Evolutionary conservation across 441 rosid species (phyloP), one percentile per base, ranked within the genome.

Genomic region (Arabidopsis lyrata): DNA sequence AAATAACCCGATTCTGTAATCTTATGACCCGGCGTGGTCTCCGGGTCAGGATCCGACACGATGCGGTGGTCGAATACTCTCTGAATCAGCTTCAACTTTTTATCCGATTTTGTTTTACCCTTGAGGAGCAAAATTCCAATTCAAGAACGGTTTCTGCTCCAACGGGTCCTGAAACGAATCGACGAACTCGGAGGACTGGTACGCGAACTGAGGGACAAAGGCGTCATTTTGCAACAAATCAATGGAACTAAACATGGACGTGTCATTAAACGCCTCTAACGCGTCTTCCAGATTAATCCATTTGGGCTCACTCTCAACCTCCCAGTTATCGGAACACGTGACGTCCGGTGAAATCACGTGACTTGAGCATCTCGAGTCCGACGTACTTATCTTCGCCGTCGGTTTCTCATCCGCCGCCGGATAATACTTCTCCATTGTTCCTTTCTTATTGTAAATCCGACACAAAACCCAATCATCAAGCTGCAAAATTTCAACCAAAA

Each of bases 401-500:
- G 41, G 45, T 58, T 80, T 83, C 27, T 69, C 79, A 20, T 80
- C 84, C 0, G 66, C 84, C 0, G 66, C 52, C 2, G 81, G 80
- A 24, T 55, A 54, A 35, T 86, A 79, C 68, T 89, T 95, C 88
- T 95, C 97, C 42, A 88, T 80, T 49, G 81, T 81, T 16, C 99
- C 97, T 66, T 92, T 95, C 83, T 95, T 95, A 86, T 95, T 95
- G 86, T 91, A 91, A 42, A 91, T 81, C 45, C 99, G 87, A 60
- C 97, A 92, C 5, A 92, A 69, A 12, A 94, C 97, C 99, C 97
- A 94, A 56, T 94, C 97, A 77, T 94, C 99, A 55, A 94, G 95
- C 97, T 94, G 93, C 67, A 61, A 41, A 24, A 48, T 0, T 63
- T 39, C 71, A 54, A 9, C 12, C 2, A 39, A 10, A 50, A 12